A percentile compares a stretch with the other conserved stretches of the same genome.
phyloP scores from a whole-genome alignment of 345 rosid genomes.

The Populus euphratica region DNA sequence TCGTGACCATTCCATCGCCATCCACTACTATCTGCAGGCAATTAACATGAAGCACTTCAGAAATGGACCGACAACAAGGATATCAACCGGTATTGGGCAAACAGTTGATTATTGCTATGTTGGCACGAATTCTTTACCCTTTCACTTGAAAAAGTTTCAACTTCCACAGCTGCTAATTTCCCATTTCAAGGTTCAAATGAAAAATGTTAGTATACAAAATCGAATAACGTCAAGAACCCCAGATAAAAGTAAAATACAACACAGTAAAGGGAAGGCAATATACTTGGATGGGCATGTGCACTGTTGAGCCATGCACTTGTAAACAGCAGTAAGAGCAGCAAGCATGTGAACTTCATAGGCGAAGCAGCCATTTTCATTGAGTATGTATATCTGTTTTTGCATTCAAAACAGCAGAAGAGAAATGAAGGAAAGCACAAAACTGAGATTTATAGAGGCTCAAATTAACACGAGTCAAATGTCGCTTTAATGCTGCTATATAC shows the following conservation, averaged over 20 bases:
- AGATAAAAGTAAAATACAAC: neutral
- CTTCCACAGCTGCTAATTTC: slow-evolving; percentile 8
- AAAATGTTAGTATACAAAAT: no score
- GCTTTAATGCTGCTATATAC: neutral
- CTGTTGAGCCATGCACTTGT: slow-evolving; percentile 2
- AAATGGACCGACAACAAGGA: no score
- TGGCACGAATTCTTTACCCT: neutral
- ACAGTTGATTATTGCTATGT: no score
- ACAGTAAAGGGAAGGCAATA: neutral
- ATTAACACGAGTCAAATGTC: neutral
- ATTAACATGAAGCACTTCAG: neutral
- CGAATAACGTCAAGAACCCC: neutral
- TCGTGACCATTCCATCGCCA: neutral
- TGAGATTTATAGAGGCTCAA: slow-evolving; percentile 19
- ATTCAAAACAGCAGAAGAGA: neutral
- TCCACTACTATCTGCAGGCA: neutral
- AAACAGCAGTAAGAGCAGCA: neutral
- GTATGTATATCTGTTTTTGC: neutral
- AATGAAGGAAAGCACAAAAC: slow-evolving; percentile 3
- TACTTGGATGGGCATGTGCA: slow-evolving; percentile 24
- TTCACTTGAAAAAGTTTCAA: slow-evolving; percentile 1
- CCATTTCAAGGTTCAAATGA: neutral
- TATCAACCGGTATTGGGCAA: no score
- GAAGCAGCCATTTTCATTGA: slow-evolving; percentile 10
- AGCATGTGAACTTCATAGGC: slow-evolving; percentile 6